Evolutionary conservation across 139 green algal genomes (phyloP).

Genomic region (Tetradesmus obliquus): DNA sequence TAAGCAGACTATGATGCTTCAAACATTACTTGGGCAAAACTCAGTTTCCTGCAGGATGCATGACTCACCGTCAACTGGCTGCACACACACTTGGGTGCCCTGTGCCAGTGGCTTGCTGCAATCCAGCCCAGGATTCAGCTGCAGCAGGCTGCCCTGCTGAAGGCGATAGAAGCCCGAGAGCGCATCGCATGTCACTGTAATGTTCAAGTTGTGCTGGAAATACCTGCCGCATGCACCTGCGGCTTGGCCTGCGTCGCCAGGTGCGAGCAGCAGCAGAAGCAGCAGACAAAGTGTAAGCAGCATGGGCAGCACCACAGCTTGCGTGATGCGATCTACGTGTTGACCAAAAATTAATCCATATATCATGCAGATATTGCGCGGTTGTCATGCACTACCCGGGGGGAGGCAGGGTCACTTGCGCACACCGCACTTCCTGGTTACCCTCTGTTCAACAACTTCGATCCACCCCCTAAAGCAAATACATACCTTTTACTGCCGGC

Average conservation of each 20-base stretch:
- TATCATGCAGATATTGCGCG: not conserved
- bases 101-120: not conserved
- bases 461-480: not conserved
- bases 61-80: not conserved
- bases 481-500: not conserved
- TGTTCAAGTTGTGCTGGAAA: not conserved
- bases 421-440: not conserved
- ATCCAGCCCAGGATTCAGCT: conserved; percentile 13
- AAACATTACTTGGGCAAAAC: too few relatives aligned
- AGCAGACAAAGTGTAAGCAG: not conserved
- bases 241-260: not conserved
- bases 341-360: not conserved
- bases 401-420: not conserved
- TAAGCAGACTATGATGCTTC: too few relatives aligned
- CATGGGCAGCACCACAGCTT: not conserved
- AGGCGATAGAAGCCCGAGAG: not conserved
- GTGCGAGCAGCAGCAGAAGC: not conserved
- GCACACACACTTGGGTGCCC: not conserved
- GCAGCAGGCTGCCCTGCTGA: not conserved
- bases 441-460: not conserved
- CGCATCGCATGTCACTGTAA: not conserved
- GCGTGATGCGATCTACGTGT: not conserved
- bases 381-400: not conserved
- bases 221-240: not conserved
- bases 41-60: not conserved